Base-by-base conservation (phyloP, 140 eudicot species). In the Senecio squalidus region DNA sequence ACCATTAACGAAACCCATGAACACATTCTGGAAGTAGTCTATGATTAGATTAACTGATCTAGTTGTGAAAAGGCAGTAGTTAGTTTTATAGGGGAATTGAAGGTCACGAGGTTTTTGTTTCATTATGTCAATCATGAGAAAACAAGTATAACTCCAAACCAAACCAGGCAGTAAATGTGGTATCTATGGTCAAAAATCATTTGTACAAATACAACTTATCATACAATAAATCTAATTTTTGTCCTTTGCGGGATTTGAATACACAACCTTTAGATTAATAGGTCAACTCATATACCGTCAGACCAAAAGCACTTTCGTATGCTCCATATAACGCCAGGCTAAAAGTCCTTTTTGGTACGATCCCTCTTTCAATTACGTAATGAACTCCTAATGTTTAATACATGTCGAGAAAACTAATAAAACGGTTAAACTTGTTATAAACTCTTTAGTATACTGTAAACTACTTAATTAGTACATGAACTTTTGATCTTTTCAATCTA, bases 41-140 rank as follows among this genome's bases (percentile, higher is more conserved):
- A 17, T 74, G 47, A 34, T 52, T 43, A n/a, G n/a, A n/a, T n/a
- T n/a, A n/a, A n/a, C n/a, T 6, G 25, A 38, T 55, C 23, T 61
- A 54, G 11, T 64, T 28, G 53, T 60, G 46, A 29, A 40, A 29
- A 60, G 4, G 31, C n/a, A n/a, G n/a, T 2, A n/a, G 47, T 40
- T 50, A 49, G 13, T 62, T 64, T 62, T 69, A 57, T 61, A 49
- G 50, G 51, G 41, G 39, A 24, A 28, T 17, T 31, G 11, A 7
- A 26, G 6, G 28, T 58, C 51, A 62, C 75, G 69, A 24, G 61
- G 62, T 0, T 59, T 15, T 55, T 56, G 67, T 56, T 11, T 70
- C 68, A 64, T 79, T 33, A 74, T 79, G 80, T 40, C 60, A 66
- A 54, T 70, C 80, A 74, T 70, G 84, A 27, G 60, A 18, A 79